A percentile compares a stretch with the other conserved stretches of the same genome.
Conservation (phyloP, 495 filamentous ascomycete genomes). For the Aspergillus olivimuriae region DNA sequence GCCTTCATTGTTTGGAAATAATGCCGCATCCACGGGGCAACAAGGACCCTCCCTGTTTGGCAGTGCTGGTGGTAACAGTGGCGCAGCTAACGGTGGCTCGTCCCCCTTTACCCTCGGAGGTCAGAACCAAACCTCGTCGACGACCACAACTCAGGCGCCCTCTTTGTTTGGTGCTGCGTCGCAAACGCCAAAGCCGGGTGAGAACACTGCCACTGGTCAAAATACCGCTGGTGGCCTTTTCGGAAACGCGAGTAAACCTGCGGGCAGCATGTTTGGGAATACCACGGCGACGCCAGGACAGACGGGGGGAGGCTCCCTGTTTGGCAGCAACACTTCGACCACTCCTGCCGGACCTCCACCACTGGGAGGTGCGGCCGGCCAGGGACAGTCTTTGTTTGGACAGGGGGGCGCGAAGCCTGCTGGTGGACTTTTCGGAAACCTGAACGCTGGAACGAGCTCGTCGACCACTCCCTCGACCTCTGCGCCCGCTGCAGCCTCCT, state of each 20-base stretch:
- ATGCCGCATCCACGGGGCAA: constrained; percentile 18
- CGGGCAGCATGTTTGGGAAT: constrained; percentile 34
- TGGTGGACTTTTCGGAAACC: constrained; percentile 27
- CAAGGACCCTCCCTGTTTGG: constrained; percentile 31
- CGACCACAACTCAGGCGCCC: constrained; percentile 18
- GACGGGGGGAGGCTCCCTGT: constrained; percentile 31
- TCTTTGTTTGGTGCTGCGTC: constrained; percentile 24
- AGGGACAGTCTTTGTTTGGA: constrained; percentile 23
- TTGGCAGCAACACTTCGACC: constrained; percentile 46
- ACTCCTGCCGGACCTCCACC: constrained; percentile 62
- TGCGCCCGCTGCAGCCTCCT: constrained; percentile 14
- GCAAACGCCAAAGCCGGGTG: constrained; percentile 35
- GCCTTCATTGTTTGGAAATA: constrained; percentile 30
- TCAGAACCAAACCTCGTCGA: constrained; percentile 22
- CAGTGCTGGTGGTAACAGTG: constrained; percentile 14
- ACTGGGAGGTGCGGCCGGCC: constrained; percentile 20
- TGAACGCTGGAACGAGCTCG: constrained; percentile 17
- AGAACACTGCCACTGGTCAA: constrained; percentile 28
- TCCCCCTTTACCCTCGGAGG: constrained; percentile 39
- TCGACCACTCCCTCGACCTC: constrained; percentile 15
- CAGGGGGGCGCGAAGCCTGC: constrained; percentile 27
- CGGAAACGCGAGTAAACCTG: constrained; percentile 30
- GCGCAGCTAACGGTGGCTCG: constrained; percentile 11
- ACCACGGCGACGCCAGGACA: constrained; percentile 33
- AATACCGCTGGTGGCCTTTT: constrained; percentile 42